Evolutionary conservation across 805 yeast genomes (phyloP), one percentile per base, ranked within the genome.

Genomic region (Candida maesae): DNA sequence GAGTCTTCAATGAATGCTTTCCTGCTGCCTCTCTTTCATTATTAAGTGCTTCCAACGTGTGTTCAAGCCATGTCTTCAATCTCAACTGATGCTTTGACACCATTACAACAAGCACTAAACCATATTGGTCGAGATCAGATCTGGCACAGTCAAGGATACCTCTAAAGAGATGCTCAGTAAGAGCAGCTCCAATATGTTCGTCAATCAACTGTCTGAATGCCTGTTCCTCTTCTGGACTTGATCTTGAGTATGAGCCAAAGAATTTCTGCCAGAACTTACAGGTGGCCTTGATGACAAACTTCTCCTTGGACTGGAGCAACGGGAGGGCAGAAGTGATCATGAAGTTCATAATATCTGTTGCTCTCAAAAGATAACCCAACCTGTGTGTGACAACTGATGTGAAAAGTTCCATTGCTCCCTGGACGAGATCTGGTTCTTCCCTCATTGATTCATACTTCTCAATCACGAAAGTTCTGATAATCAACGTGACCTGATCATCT

Each of bases 61-160:
- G 42, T 30, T 49, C 43, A 45, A 78, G 37, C 86, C 87, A 78
- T 4, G 37, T 47, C 47, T 74, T 77, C 44, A 70, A 67, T 23
- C 66, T 60, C 37, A 77, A 43, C 5, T 78, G 78, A 47, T 65
- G 70, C 47, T 75, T 78, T 0, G 71, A 74, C 5, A 78, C 54
- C 30, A 79, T 51, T 2, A 66, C 59, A 35, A 81, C 64, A 42
- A 79, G 60, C 2, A 78, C 53, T 15, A 76, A 79, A 29, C 76
- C 76, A 56, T 68, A 83, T 33, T 65, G 63, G 12, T 79, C 86
- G 30, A 82, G 56, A 44, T 76, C 78, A 0, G 90, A 81, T 48
- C 91, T 63, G 6, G 69, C 65, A 13, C 74, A 51, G 39, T 68
- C 76, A 58, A 81, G 53, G 59, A 82, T 50, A 45, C 72, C 68